Evolutionary conservation across 371 early-diverging fungal genomes (phyloP).

Genomic region (Fennellomyces sp.): DNA sequence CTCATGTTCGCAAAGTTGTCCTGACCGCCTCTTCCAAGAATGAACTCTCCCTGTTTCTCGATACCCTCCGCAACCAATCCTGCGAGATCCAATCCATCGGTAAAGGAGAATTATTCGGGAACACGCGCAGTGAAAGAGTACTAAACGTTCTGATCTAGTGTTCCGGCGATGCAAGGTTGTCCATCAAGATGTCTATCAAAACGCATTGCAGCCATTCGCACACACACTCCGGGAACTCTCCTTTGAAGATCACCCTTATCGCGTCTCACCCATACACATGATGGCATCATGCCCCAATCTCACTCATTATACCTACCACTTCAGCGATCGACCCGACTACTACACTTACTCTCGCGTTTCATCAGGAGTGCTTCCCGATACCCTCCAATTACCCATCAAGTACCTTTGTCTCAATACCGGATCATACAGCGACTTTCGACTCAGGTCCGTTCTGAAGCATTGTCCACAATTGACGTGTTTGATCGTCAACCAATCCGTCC

Average conservation of each 20-base stretch:
- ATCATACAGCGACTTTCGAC: background rate
- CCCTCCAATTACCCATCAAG: background rate
- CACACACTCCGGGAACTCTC: background rate
- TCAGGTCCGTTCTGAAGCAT: background rate
- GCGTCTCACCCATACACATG: background rate
- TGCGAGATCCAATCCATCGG: background rate
- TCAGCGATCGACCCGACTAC: conserved; percentile 1
- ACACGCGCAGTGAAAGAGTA: no score
- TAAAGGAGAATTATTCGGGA: background rate
- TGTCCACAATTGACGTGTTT: conserved; percentile 1
- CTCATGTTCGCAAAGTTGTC: conserved; percentile 4
- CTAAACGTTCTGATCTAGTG: background rate
- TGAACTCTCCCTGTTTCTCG: background rate
- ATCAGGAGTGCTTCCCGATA: background rate
- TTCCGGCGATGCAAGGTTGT: background rate
- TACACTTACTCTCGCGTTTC: background rate
- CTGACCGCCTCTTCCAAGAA: background rate
- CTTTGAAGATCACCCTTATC: background rate
- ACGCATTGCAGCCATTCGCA: background rate
- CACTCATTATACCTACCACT: conserved; percentile 1
- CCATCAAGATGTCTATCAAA: background rate
- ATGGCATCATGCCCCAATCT: conserved; percentile 7
- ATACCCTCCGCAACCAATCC: background rate
- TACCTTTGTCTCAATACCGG: background rate
- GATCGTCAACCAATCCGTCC: conserved; percentile 7